Base-by-base conservation (phyloP, 805 yeast species). In the Saccharomycopsis fodiens region DNA sequence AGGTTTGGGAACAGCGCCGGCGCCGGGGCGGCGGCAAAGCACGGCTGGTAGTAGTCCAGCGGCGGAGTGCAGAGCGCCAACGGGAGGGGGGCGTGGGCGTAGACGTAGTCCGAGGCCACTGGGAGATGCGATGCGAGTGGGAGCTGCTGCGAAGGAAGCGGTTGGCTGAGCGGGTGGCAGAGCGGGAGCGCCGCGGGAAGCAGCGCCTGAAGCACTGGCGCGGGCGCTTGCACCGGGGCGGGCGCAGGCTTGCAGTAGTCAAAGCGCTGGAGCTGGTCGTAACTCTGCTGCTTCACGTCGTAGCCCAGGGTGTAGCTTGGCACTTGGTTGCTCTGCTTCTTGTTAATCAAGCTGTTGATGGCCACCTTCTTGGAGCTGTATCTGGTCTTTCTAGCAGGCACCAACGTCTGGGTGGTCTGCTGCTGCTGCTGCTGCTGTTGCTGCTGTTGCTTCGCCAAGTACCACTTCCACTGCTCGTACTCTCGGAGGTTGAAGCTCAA, bases 321-420 rank as follows among this genome's bases (percentile, higher is more conserved):
- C n/a, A n/a, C n/a, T n/a, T n/a, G n/a, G n/a, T n/a, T n/a, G n/a
- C 32, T 29, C 7, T 7, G 8, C 5, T 36, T 30, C n/a, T 36
- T 36, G 16, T 25, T 21, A 10, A 38, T 31, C 20, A 38, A 21
- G 29, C 15, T 21, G 13, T 38, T 38, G 34, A 40, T 40, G 5
- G 43, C 29, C n/a, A 40, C 17, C 31, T 27, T 40, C 31, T 25
- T 40, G 17, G 35, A 25, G 21, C 30, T 40, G 35, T 15, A 29
- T 29, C 30, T 40, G 5, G 13, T n/a, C 12, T 29, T 25, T n/a
- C 40, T 25, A 5, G 6, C 6, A 6, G 6, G 6, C 19, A 15
- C 15, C 4, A 25, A 10, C 8, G n/a, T 16, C 8, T 32, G 36
- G 6, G 13, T 10, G 22, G 13, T 17, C 43, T 30, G 8, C 34